These are phyloP conservation scores for Batkoa obscura DNA, from an alignment of 371 early-diverging fungal genomes.

Conservation along the genomic window DNA sequence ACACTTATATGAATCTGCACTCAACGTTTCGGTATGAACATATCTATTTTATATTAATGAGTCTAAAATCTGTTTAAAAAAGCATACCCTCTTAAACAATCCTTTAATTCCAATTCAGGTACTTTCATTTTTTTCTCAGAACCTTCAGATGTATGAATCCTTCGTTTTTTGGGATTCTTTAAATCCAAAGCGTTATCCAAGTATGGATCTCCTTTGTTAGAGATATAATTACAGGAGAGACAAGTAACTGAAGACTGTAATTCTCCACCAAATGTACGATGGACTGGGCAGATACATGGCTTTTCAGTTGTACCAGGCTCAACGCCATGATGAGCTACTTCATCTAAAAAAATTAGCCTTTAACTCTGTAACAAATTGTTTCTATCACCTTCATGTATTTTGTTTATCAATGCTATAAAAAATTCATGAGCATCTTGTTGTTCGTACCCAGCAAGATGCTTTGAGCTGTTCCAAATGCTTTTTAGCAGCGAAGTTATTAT, in stretches of 20 bases:
- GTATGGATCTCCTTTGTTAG: conserved; percentile 68
- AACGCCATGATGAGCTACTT: background rate
- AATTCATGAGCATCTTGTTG: conserved; percentile 97
- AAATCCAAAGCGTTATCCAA: conserved; percentile 74
- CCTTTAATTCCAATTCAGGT: background rate
- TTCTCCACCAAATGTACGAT: conserved; percentile 76
- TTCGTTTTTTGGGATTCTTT: no score
- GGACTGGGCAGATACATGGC: conserved; percentile 69
- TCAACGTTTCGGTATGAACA: background rate
- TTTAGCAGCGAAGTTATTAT: conserved; percentile 22
- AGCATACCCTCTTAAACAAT: background rate
- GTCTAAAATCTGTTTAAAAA: background rate
- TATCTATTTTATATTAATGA: background rate
- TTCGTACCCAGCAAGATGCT: conserved; percentile 67
- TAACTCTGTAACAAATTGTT: conserved; percentile 10
- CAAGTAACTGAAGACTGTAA: conserved; percentile 82
- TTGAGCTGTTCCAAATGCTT: background rate
- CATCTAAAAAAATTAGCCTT: background rate
- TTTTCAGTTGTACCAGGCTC: conserved; percentile 6
- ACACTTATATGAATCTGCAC: background rate
- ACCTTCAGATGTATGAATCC: no score
- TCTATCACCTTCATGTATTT: conserved; percentile 47
- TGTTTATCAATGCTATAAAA: conserved; percentile 71
- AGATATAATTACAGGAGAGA: conserved; percentile 54
- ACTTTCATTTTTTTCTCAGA: background rate